phyloP scores from a whole-genome alignment of 176 grass and related monocot genomes.

The Oryza coarctata region DNA sequence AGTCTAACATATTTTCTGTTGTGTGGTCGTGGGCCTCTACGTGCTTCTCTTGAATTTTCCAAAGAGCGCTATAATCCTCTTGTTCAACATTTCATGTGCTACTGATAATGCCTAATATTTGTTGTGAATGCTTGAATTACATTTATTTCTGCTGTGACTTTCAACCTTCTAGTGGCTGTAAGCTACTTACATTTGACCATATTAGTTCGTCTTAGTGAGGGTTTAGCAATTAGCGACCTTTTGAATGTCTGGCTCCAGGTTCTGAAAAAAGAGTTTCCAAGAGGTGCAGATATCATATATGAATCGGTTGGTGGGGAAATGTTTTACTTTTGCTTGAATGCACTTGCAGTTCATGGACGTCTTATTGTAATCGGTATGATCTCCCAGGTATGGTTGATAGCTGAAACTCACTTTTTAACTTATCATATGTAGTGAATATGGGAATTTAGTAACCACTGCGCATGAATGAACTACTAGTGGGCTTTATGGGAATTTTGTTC shows the following conservation, averaged over 20 bases:
- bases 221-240: conserved; percentile 16
- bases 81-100: neutral
- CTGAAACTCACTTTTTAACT: neutral
- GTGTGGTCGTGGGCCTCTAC: neutral
- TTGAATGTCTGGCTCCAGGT: conserved; percentile 51
- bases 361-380: conserved; percentile 98
- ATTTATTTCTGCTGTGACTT: conserved; percentile 11
- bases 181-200: neutral
- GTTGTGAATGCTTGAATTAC: conserved; percentile 23
- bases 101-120: conserved; percentile 22
- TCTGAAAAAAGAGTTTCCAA: conserved; percentile 79
- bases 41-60: neutral
- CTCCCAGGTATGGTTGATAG: conserved; percentile 65
- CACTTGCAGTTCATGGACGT: conserved; percentile 74
- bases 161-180: conserved; percentile 1
- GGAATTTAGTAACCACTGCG: neutral
- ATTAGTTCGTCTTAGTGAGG: conserved; percentile 22
- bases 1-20: neutral
- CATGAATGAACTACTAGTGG: neutral
- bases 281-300: conserved; percentile 88
- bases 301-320: conserved; percentile 99
- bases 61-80: neutral
- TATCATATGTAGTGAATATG: conserved; percentile 1
- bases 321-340: conserved; percentile 92
- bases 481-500: conserved; percentile 21